Evolutionary conservation across 2,329 filamentous ascomycete genomes (phyloP).

Genomic region (Paecilomyces sp.): DNA sequence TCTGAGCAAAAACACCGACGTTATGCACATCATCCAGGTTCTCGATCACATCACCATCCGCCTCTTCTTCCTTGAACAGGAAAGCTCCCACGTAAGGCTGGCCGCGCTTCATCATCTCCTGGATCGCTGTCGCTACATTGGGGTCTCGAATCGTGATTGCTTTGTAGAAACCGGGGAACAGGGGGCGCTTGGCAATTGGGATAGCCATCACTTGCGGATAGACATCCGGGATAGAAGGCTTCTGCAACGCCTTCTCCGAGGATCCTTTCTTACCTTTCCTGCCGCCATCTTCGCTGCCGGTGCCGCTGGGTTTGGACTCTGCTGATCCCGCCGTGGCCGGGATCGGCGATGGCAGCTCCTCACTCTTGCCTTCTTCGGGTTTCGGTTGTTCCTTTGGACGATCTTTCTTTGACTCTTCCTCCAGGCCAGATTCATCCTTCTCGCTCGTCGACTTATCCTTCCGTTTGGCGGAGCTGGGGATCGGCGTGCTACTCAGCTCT

Average conservation of each 20-base stretch:
- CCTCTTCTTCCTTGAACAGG: conserved; percentile 90
- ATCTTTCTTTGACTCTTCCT: conserved; percentile 34
- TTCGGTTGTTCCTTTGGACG: conserved; percentile 23
- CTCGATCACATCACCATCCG: conserved; percentile 89
- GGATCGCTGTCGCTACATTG: conserved; percentile 83
- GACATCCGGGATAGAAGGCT: conserved; percentile 84
- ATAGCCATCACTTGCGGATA: conserved; percentile 98
- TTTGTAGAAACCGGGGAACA: conserved; percentile 98
- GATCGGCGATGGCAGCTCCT: conserved; percentile 40
- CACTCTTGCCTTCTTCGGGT: conserved; percentile 37
- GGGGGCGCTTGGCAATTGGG: conserved; percentile 82
- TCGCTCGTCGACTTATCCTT: conserved; percentile 33
- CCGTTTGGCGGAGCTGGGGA: conserved; percentile 30
- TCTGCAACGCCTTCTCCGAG: conserved; percentile 70
- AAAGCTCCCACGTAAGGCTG: conserved; percentile 98
- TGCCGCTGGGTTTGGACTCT: conserved; percentile 47
- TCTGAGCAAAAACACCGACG: conserved; percentile 93
- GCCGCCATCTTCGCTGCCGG: conserved; percentile 55
- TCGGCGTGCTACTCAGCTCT: conserved; percentile 25
- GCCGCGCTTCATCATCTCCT: conserved; percentile 92
- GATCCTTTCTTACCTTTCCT: conserved; percentile 64
- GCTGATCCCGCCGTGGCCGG: conserved; percentile 26
- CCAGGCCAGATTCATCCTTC: conserved; percentile 28
- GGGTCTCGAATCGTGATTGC: conserved; percentile 93
- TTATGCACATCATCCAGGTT: conserved; percentile 88